Conservation (phyloP, 805 yeast genomes). For the Suhomyces sp. region DNA sequence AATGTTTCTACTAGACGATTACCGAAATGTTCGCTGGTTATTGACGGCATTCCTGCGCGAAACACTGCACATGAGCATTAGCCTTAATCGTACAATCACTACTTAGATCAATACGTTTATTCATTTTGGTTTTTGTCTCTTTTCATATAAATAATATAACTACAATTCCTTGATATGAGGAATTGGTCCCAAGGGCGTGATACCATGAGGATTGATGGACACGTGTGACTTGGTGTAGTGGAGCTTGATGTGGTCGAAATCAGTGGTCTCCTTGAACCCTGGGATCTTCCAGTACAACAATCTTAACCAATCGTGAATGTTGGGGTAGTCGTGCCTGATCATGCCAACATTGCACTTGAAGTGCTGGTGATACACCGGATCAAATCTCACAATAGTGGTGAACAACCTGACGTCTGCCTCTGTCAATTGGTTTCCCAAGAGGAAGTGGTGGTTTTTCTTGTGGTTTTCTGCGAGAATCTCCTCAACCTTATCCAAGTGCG, state of each 20-base stretch:
- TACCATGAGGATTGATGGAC: slow-evolving; percentile 74
- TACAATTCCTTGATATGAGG: slow-evolving; percentile 51
- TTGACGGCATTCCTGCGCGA: neutral
- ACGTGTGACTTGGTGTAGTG: slow-evolving; percentile 88
- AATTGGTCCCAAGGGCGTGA: slow-evolving; percentile 86
- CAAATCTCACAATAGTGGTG: slow-evolving; percentile 87
- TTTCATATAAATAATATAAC: neutral
- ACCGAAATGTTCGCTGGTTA: neutral
- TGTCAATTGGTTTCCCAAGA: slow-evolving; percentile 67
- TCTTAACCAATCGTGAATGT: slow-evolving; percentile 73
- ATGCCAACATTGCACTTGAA: slow-evolving; percentile 87
- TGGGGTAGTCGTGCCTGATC: slow-evolving; percentile 78
- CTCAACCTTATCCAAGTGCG: slow-evolving; percentile 69
- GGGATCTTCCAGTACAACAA: slow-evolving; percentile 77
- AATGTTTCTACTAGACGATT: neutral
- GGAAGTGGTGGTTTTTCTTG: slow-evolving; percentile 27
- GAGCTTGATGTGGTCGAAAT: slow-evolving; percentile 84
- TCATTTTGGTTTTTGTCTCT: neutral
- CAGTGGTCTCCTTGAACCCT: slow-evolving; percentile 74
- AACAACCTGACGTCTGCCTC: slow-evolving; percentile 88
- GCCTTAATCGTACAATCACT: neutral
- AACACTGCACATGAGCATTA: neutral
- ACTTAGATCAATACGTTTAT: neutral
- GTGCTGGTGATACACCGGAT: slow-evolving; percentile 91
- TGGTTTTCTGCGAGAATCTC: slow-evolving; percentile 48